Percentiles rank a stretch among this genome's conserved stretches.
Conservation (phyloP, 305 asterid species). For the Nicotiana rustica region DNA sequence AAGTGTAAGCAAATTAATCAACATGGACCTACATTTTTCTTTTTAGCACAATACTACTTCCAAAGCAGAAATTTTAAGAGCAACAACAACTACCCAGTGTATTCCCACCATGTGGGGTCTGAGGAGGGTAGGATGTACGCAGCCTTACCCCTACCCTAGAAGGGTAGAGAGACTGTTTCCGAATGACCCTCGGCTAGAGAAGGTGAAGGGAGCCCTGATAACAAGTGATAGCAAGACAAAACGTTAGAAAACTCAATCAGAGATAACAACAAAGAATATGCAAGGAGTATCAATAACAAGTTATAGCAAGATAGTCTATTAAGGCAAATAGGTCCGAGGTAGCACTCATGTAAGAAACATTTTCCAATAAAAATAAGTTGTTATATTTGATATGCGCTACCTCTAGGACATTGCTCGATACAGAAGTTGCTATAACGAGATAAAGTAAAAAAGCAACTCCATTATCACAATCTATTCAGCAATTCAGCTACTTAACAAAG, state of each 20-base stretch:
- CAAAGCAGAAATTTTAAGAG: not conserved
- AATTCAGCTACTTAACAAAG: not conserved
- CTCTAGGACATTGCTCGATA: not conserved
- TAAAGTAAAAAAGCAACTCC: constrained; percentile 3
- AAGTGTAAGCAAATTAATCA: not conserved
- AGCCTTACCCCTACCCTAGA: too few relatives aligned
- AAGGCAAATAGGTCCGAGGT: too few relatives aligned
- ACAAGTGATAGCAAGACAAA: too few relatives aligned
- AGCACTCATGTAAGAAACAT: not conserved
- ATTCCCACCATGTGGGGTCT: too few relatives aligned
- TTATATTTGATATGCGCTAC: not conserved
- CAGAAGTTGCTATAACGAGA: not conserved
- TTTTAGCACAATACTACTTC: not conserved
- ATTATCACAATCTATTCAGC: not conserved
- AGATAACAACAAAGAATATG: too few relatives aligned
- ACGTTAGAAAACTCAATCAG: too few relatives aligned
- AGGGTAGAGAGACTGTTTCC: too few relatives aligned
- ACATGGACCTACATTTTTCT: not conserved
- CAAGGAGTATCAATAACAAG: too few relatives aligned
- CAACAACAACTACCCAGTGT: not conserved
- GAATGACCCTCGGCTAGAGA: too few relatives aligned
- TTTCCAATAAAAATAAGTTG: not conserved
- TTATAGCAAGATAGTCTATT: too few relatives aligned
- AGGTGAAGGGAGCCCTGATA: too few relatives aligned
- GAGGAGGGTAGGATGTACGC: too few relatives aligned